phyloP scores from a whole-genome alignment of 768 basidiomycete genomes.

The Trametes cubensis region DNA sequence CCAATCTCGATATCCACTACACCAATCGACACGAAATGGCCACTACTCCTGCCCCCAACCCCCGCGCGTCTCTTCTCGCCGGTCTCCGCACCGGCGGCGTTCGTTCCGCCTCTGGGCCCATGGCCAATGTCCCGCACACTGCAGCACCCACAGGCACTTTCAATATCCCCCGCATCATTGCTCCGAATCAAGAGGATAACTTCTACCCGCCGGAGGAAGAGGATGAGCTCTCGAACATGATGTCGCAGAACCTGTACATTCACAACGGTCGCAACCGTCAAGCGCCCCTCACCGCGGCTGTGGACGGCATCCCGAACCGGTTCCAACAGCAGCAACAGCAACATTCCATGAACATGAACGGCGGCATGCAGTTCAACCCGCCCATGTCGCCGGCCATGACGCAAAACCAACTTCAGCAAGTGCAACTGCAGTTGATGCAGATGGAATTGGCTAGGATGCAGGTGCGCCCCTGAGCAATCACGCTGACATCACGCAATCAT shows the following conservation, averaged over 20 bases:
- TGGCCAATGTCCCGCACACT: constrained; percentile 56
- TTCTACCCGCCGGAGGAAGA: constrained; percentile 57
- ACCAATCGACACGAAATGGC: constrained; percentile 42
- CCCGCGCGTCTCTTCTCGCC: constrained; percentile 81
- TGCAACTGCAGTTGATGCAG: constrained; percentile 87
- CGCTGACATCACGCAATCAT: neutral
- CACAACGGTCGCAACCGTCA: constrained; percentile 40
- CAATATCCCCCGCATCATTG: constrained; percentile 60
- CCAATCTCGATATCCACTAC: constrained; percentile 27
- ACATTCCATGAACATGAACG: constrained; percentile 56
- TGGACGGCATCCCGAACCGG: constrained; percentile 66
- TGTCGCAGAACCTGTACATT: constrained; percentile 55
- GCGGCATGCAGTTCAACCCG: constrained; percentile 50
- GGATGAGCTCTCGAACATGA: constrained; percentile 62
- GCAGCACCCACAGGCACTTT: constrained; percentile 66
- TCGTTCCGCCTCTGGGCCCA: constrained; percentile 61
- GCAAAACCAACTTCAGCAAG: constrained; percentile 61
- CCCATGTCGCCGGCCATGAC: constrained; percentile 42
- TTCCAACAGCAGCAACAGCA: constrained; percentile 63
- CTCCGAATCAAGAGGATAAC: constrained; percentile 45
- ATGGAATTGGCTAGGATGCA: constrained; percentile 81
- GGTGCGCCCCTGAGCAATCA: constrained; percentile 44
- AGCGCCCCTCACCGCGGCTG: constrained; percentile 68
- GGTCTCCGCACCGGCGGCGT: constrained; percentile 91
- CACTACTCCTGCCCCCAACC: constrained; percentile 46